Conservation (phyloP, 768 basidiomycete species). For the Tephrocybe sp. region DNA sequence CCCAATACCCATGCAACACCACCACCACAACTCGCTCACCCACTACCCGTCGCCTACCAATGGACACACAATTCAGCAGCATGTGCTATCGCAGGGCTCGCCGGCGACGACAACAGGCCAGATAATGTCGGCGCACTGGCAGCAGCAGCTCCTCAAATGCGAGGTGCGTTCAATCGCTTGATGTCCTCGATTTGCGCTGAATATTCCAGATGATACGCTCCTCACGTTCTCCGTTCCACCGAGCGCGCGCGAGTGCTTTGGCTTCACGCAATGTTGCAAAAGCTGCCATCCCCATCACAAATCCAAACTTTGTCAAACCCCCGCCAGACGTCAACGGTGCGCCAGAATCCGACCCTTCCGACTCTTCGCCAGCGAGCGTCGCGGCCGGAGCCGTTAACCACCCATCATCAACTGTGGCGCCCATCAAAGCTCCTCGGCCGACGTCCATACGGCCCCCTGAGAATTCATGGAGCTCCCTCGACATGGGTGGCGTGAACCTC, state of each 20-base stretch:
- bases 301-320: slow-evolving; percentile 74
- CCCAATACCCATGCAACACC: slow-evolving; percentile 55
- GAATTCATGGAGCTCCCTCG: slow-evolving; percentile 86
- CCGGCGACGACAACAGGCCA: slow-evolving; percentile 55
- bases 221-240: slow-evolving; percentile 87
- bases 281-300: slow-evolving; percentile 87
- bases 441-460: slow-evolving; percentile 64
- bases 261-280: slow-evolving; percentile 85
- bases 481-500: slow-evolving; percentile 94
- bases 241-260: slow-evolving; percentile 94
- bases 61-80: slow-evolving; percentile 59
- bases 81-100: slow-evolving; percentile 55
- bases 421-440: slow-evolving; percentile 67
- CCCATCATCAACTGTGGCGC: slow-evolving; percentile 76
- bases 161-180: slow-evolving; percentile 59
- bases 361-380: slow-evolving; percentile 24
- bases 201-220: slow-evolving; percentile 71
- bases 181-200: slow-evolving; percentile 8
- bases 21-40: slow-evolving; percentile 79
- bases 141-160: slow-evolving; percentile 89
- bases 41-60: slow-evolving; percentile 83
- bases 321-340: slow-evolving; percentile 35
- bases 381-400: slow-evolving; percentile 46
- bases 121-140: slow-evolving; percentile 85
- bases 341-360: slow-evolving; percentile 30